Conservation (phyloP, 495 filamentous ascomycete species). For the Apodospora peruviana region DNA sequence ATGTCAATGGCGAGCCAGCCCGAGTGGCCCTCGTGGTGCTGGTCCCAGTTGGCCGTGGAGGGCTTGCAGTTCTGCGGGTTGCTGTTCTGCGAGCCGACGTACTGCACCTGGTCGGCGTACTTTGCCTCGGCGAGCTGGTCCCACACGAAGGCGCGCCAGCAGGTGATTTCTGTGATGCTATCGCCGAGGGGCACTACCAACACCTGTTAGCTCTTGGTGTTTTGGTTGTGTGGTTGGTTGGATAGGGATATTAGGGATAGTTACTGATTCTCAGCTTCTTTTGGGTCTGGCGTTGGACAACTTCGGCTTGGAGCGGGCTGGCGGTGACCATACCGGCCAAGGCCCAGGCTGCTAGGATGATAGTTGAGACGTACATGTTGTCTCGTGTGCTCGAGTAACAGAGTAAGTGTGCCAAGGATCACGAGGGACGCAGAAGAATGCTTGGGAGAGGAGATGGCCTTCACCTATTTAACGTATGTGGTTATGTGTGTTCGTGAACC, state of each 20-base stretch:
- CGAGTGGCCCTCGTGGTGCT: slow-evolving; percentile 39
- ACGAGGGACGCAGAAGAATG: no score
- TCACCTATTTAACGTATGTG: no score
- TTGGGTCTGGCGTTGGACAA: slow-evolving; percentile 13
- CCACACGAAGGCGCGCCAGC: slow-evolving; percentile 36
- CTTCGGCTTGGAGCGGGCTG: slow-evolving; percentile 10
- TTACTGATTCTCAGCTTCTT: slow-evolving; percentile 16
- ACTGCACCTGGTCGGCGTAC: slow-evolving; percentile 24
- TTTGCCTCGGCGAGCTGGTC: slow-evolving; percentile 26
- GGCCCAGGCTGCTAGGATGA: slow-evolving; percentile 7
- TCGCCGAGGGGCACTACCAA: slow-evolving; percentile 36
- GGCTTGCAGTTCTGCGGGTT: slow-evolving; percentile 31
- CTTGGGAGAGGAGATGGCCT: no score
- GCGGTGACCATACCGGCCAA: slow-evolving; percentile 8
- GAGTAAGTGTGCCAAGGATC: background rate
- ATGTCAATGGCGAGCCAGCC: slow-evolving; percentile 40
- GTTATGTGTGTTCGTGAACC: no score
- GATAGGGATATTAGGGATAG: background rate
- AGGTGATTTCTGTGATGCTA: slow-evolving; percentile 38
- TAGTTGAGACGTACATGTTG: slow-evolving; percentile 9
- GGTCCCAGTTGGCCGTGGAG: slow-evolving; percentile 22
- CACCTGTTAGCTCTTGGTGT: background rate
- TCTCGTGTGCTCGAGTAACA: background rate
- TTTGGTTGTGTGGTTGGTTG: background rate
- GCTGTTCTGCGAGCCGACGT: slow-evolving; percentile 35